Conservation (phyloP, 164 flowering plant species). For the Magnolia sinica region DNA sequence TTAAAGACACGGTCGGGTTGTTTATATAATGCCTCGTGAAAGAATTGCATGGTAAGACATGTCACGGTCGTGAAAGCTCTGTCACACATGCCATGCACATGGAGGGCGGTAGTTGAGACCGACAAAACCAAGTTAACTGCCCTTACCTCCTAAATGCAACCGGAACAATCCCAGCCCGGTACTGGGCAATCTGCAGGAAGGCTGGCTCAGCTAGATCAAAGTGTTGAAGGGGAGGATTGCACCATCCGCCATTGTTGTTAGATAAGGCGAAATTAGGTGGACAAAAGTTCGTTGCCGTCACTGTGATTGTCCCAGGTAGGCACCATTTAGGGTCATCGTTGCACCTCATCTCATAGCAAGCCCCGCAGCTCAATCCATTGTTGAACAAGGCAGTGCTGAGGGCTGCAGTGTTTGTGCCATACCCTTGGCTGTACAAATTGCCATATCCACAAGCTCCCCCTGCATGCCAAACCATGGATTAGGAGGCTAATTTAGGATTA, state of each 20-base stretch:
- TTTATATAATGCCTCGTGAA: too few relatives aligned
- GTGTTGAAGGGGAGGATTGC: constrained; percentile 49
- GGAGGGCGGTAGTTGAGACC: background rate
- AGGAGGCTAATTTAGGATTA: background rate
- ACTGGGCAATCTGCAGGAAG: constrained; percentile 41
- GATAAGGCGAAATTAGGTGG: constrained; percentile 40
- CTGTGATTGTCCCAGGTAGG: constrained; percentile 22
- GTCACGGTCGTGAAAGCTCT: too few relatives aligned
- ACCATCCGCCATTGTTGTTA: constrained; percentile 48
- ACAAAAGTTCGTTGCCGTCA: constrained; percentile 48
- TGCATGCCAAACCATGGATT: constrained; percentile 7
- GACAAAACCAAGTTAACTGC: background rate
- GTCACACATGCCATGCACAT: background rate
- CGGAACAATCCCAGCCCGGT: constrained; percentile 45
- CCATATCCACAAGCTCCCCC: constrained; percentile 54
- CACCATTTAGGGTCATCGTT: constrained; percentile 40
- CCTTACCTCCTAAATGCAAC: constrained; percentile 38
- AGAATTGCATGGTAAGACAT: too few relatives aligned
- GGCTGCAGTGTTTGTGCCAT: constrained; percentile 46
- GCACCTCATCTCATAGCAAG: constrained; percentile 43
- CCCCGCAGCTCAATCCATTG: constrained; percentile 39
- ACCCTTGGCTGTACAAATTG: constrained; percentile 42
- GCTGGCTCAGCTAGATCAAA: constrained; percentile 49
- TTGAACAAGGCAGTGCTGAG: constrained; percentile 42
- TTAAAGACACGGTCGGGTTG: too few relatives aligned